Evolutionary conservation across 352 stramenopile species (phyloP).

Genomic region (Hyaloperonospora brassicae): DNA sequence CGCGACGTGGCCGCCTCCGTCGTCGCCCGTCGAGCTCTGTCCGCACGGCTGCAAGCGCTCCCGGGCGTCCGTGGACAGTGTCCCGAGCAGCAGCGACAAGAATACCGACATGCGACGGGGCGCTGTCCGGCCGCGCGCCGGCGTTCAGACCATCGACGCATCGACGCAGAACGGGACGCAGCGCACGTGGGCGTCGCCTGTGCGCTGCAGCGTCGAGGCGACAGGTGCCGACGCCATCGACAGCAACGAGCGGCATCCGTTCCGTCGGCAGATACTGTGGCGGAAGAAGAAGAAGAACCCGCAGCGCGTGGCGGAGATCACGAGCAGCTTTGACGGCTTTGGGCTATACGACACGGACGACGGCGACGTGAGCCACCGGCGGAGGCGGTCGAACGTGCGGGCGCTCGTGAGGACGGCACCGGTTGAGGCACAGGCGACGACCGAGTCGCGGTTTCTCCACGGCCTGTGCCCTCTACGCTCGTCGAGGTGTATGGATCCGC

Average conservation of each 20-base stretch:
- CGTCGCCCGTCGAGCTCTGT: constrained; percentile 6
- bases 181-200: constrained; percentile 18
- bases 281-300: constrained; percentile 28
- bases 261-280: constrained; percentile 29
- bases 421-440: constrained; percentile 25
- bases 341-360: constrained; percentile 9
- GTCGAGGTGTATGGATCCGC: constrained; percentile 26
- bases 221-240: constrained; percentile 12
- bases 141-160: constrained; percentile 6
- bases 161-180: constrained; percentile 18
- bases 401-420: constrained; percentile 4
- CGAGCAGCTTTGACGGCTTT: constrained; percentile 17
- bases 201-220: constrained; percentile 8
- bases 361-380: constrained; percentile 1
- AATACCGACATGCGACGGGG: constrained; percentile 9
- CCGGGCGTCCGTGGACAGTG: constrained; percentile 5
- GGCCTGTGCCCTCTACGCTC: constrained; percentile 21
- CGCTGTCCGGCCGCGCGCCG: too few relatives aligned
- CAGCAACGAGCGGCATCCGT: constrained; percentile 21
- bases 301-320: constrained; percentile 19
- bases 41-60: constrained; percentile 28
- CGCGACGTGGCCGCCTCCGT: constrained; percentile 6
- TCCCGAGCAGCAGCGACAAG: constrained; percentile 8
- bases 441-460: constrained; percentile 23
- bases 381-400: neutral